Evolutionary conservation across 1,284 basidiomycete genomes (phyloP).

Genomic region (Neolentinus lepideus): DNA sequence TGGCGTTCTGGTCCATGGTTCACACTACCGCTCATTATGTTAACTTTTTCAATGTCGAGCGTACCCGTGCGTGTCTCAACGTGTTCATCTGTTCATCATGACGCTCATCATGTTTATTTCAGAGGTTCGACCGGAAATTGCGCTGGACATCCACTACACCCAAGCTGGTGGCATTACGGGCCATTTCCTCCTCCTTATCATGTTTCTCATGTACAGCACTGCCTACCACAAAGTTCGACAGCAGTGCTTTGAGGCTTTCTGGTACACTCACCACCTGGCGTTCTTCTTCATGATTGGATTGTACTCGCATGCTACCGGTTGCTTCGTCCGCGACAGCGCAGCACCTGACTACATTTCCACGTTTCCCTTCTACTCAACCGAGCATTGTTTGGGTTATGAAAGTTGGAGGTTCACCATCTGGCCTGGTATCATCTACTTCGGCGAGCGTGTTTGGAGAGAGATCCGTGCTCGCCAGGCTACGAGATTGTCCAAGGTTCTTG

Average conservation of each 20-base stretch:
- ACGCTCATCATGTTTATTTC: slow-evolving; percentile 6
- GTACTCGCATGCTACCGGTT: slow-evolving; percentile 85
- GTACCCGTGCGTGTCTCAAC: slow-evolving; percentile 51
- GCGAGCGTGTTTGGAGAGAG: slow-evolving; percentile 76
- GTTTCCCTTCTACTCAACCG: slow-evolving; percentile 80
- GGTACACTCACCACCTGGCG: slow-evolving; percentile 89
- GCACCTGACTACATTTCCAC: slow-evolving; percentile 55
- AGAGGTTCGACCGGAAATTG: slow-evolving; percentile 74
- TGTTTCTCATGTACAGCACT: slow-evolving; percentile 81
- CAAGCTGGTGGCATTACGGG: slow-evolving; percentile 84
- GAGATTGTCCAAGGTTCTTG: slow-evolving; percentile 70
- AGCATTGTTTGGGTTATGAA: slow-evolving; percentile 80
- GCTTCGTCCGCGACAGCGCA: slow-evolving; percentile 80
- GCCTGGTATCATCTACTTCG: slow-evolving; percentile 82
- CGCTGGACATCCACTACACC: slow-evolving; percentile 78
- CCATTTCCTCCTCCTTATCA: slow-evolving; percentile 85
- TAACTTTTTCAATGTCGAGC: slow-evolving; percentile 85
- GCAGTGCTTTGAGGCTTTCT: slow-evolving; percentile 89
- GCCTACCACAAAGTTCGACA: slow-evolving; percentile 77
- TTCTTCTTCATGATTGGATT: slow-evolving; percentile 89
- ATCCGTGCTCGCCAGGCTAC: slow-evolving; percentile 71
- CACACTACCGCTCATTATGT: slow-evolving; percentile 89
- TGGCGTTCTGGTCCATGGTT: slow-evolving; percentile 82
- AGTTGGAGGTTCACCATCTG: slow-evolving; percentile 86
- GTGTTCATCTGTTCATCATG: background rate